Evolutionary conservation across 805 yeast species (phyloP).

Genomic region (Yamadazyma nakazawae): DNA sequence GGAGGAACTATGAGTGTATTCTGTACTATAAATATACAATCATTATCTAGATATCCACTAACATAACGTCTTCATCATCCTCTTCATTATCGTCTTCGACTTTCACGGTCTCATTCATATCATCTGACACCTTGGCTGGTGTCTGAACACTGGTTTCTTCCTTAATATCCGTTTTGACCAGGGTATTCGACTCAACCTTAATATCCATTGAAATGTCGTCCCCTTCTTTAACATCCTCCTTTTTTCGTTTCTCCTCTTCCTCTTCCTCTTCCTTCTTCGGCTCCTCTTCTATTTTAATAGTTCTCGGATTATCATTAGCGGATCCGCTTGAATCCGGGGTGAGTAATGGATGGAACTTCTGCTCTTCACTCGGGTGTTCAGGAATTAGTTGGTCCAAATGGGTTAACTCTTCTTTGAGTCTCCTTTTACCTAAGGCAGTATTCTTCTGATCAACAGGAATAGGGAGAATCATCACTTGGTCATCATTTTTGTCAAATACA

Average conservation of each 20-base stretch:
- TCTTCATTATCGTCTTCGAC: neutral
- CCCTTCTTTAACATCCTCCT: neutral
- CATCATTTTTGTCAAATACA: constrained; percentile 42
- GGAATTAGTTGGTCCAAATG: constrained; percentile 16
- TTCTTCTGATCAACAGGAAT: constrained; percentile 68
- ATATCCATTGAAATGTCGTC: constrained; percentile 1
- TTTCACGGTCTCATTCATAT: neutral
- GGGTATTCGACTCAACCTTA: neutral
- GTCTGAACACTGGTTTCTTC: neutral
- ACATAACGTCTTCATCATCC: neutral
- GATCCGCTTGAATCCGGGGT: neutral
- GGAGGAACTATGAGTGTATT: constrained; percentile 49
- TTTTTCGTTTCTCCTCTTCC: neutral
- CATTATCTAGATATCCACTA: neutral
- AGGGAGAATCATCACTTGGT: constrained; percentile 56
- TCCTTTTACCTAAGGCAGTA: constrained; percentile 58
- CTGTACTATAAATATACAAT: constrained; percentile 18
- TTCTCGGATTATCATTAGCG: neutral
- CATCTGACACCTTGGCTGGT: neutral
- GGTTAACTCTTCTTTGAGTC: constrained; percentile 47
- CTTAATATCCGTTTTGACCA: neutral
- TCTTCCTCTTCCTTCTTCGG: neutral
- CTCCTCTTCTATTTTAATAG: neutral
- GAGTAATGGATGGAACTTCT: neutral
- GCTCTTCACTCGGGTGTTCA: constrained; percentile 11